A percentile compares a stretch with the other conserved stretches of the same genome.
Conservation (phyloP, 805 yeast species). For the Saturnispora quitensis region DNA sequence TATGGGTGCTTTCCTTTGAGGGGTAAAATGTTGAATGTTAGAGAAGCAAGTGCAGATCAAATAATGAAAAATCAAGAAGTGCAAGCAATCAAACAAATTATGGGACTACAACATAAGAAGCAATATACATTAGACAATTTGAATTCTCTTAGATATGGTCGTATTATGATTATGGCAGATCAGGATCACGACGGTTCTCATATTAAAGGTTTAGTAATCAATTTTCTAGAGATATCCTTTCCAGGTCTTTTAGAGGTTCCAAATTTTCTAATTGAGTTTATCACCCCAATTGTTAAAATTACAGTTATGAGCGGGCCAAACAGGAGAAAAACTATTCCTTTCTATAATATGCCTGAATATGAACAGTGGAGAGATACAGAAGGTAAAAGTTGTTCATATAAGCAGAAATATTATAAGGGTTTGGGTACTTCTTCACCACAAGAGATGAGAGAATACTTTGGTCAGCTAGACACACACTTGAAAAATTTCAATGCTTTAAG, state of each 20-base stretch:
- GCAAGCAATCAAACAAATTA: constrained; percentile 88
- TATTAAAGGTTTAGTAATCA: constrained; percentile 90
- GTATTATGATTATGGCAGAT: constrained; percentile 98
- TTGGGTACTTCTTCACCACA: constrained; percentile 84
- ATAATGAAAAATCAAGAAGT: constrained; percentile 89
- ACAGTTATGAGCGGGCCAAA: constrained; percentile 57
- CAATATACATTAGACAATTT: constrained; percentile 53
- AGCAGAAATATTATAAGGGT: constrained; percentile 95
- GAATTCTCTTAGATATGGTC: constrained; percentile 81
- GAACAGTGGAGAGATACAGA: constrained; percentile 87
- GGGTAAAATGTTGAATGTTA: constrained; percentile 89
- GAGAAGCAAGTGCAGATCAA: constrained; percentile 96
- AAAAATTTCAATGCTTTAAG: constrained; percentile 77
- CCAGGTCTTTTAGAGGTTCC: constrained; percentile 89
- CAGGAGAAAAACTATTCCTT: constrained; percentile 49
- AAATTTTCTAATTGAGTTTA: constrained; percentile 86
- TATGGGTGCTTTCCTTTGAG: constrained; percentile 94
- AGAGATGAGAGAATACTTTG: constrained; percentile 84
- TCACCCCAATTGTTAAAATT: constrained; percentile 93
- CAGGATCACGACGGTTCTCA: constrained; percentile 99
- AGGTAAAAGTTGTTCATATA: constrained; percentile 69
- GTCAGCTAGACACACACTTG: constrained; percentile 75
- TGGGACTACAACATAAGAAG: constrained; percentile 92
- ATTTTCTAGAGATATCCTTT: constrained; percentile 85
- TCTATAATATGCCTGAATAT: constrained; percentile 93